These are phyloP conservation scores for Planoprotostelium fungivorum DNA, from an alignment of 78 protist species.

Conservation along the genomic window DNA sequence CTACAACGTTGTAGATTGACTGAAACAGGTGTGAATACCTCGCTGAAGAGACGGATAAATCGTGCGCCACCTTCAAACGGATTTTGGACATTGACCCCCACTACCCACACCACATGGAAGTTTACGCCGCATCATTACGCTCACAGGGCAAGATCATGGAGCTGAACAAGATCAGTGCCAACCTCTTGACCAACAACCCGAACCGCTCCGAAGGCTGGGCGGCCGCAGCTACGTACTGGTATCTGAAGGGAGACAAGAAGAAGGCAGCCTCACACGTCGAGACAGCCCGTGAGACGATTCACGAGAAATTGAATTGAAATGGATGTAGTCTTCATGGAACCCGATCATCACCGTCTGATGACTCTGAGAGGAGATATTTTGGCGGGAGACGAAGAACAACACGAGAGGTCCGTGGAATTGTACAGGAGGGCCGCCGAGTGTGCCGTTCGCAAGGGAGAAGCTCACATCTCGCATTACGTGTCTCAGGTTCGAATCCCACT, in stretches of 20 bases:
- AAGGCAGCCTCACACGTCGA: not conserved
- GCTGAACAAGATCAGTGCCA: not conserved
- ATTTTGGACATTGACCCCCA: not conserved
- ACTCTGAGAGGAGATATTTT: not conserved
- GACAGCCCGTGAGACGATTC: not conserved
- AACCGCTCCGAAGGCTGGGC: not conserved
- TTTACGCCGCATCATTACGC: not conserved
- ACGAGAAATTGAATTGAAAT: too few species aligned
- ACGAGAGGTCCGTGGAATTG: too few species aligned
- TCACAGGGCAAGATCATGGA: not conserved
- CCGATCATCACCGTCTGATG: not conserved
- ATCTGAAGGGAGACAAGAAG: not conserved
- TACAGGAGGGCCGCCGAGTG: too few species aligned
- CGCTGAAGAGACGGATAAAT: not conserved
- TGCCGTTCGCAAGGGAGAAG: too few species aligned
- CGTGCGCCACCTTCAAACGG: not conserved
- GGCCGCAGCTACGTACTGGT: not conserved
- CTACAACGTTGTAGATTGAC: not conserved
- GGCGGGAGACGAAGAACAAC: too few species aligned
- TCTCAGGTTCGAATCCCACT: too few species aligned
- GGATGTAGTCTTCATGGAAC: not conserved
- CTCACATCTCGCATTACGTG: too few species aligned
- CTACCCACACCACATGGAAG: not conserved
- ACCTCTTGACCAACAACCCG: not conserved
- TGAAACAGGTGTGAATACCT: not conserved